These are phyloP conservation scores for Extremus antarcticus DNA, from an alignment of 495 filamentous ascomycete genomes.

Conservation along the genomic window DNA sequence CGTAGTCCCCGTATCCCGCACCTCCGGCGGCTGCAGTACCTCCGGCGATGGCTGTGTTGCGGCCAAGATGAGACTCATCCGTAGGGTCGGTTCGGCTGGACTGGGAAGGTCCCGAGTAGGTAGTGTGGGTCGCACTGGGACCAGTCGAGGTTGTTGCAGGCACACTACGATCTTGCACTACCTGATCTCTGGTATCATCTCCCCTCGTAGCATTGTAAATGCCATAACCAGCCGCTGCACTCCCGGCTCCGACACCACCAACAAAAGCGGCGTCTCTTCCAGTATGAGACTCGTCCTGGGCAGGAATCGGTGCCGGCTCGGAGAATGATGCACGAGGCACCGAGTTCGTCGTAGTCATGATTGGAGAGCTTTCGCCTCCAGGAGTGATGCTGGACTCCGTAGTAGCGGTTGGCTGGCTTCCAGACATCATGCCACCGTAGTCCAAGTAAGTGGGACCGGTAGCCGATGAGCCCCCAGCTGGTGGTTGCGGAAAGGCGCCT, in stretches of 20 bases:
- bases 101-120: too few relatives aligned
- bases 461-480: not conserved
- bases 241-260: not conserved
- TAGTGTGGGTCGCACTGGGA: too few relatives aligned
- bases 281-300: not conserved
- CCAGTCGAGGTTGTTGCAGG: not conserved
- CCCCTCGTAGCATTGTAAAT: slow-evolving; percentile 4
- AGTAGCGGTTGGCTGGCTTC: not conserved
- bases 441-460: not conserved
- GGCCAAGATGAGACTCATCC: slow-evolving; percentile 16
- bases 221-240: slow-evolving; percentile 2
- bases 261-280: not conserved
- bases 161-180: not conserved
- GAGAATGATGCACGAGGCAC: not conserved
- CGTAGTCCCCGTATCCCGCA: not conserved
- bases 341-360: not conserved
- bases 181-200: not conserved
- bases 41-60: not conserved
- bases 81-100: too few relatives aligned
- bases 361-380: not conserved
- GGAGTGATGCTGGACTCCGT: not conserved
- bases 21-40: not conserved
- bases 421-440: not conserved
- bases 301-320: not conserved
- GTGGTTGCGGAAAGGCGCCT: not conserved